phyloP scores from a whole-genome alignment of 208 protist species.

The Trypanosoma platydactyli region DNA sequence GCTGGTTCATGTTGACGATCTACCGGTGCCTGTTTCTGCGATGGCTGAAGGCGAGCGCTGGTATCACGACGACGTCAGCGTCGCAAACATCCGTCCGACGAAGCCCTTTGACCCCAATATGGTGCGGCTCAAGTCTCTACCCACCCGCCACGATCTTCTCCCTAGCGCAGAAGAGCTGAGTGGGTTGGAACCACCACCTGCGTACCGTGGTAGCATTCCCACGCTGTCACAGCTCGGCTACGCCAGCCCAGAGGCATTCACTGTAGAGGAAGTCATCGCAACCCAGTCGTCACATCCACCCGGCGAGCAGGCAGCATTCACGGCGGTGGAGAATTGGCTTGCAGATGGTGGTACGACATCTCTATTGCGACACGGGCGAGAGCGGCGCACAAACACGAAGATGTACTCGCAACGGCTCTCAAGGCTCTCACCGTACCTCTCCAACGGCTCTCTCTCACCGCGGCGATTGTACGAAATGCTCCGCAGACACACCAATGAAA shows the following conservation, averaged over 20 bases:
- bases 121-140: conserved; percentile 33
- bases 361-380: conserved; percentile 68
- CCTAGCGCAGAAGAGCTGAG: conserved; percentile 37
- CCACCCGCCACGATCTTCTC: conserved; percentile 38
- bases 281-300: conserved; percentile 69
- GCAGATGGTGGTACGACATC: conserved; percentile 60
- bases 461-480: conserved; percentile 78
- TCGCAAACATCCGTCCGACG: conserved; percentile 77
- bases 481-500: conserved; percentile 47
- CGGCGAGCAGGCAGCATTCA: conserved; percentile 66
- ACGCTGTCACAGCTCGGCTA: conserved; percentile 79
- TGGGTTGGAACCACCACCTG: conserved; percentile 34
- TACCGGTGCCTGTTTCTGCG: conserved; percentile 66
- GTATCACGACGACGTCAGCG: conserved; percentile 87
- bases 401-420: conserved; percentile 80
- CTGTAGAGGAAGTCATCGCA: conserved; percentile 69
- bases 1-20: conserved; percentile 88
- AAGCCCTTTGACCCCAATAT: conserved; percentile 61
- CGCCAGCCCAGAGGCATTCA: conserved; percentile 35
- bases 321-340: conserved; percentile 70
- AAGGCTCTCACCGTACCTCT: conserved; percentile 79
- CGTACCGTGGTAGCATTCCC: conserved; percentile 59
- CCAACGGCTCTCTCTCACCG: conserved; percentile 73
- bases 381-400: conserved; percentile 77
- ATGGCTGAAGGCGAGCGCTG: conserved; percentile 87